Percentiles rank a stretch among this genome's conserved stretches.
phyloP scores from a whole-genome alignment of 192 early-diverging fungal species.

The Backusella westeae region DNA sequence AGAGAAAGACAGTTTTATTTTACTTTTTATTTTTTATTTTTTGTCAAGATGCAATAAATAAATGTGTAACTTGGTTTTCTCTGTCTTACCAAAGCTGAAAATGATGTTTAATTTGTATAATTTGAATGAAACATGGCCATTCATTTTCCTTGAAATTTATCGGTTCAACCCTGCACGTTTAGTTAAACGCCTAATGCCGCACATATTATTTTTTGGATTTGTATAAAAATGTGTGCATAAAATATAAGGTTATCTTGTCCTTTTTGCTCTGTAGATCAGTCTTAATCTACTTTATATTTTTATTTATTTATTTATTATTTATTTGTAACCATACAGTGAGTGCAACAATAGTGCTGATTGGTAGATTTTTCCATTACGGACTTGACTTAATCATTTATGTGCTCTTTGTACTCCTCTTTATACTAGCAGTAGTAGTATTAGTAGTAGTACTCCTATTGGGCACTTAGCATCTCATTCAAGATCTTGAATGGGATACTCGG shows the following conservation, averaged over 20 bases:
- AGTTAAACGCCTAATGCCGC: not conserved
- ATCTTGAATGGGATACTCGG: not conserved
- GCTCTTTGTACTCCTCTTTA: too few species aligned
- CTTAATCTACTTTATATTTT: not conserved
- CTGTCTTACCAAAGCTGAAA: not conserved
- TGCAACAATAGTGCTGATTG: not conserved
- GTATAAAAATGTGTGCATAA: not conserved
- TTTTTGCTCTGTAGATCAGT: not conserved
- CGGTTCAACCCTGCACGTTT: not conserved
- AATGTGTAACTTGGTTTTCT: not conserved
- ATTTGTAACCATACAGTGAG: not conserved
- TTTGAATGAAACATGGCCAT: conserved; percentile 1
- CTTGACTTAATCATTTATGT: not conserved
- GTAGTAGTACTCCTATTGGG: too few species aligned
- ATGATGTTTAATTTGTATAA: not conserved
- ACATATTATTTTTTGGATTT: not conserved
- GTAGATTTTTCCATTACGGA: not conserved
- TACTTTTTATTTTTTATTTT: not conserved
- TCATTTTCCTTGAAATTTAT: not conserved
- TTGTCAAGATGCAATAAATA: not conserved
- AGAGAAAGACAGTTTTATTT: not conserved
- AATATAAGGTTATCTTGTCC: not conserved
- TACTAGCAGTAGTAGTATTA: too few species aligned
- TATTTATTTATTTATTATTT: not conserved
- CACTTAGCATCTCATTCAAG: too few species aligned